Percentiles rank a stretch among this genome's conserved stretches.
phyloP scores from a whole-genome alignment of 2,329 filamentous ascomycete species.

The Xylariaceae sp. region DNA sequence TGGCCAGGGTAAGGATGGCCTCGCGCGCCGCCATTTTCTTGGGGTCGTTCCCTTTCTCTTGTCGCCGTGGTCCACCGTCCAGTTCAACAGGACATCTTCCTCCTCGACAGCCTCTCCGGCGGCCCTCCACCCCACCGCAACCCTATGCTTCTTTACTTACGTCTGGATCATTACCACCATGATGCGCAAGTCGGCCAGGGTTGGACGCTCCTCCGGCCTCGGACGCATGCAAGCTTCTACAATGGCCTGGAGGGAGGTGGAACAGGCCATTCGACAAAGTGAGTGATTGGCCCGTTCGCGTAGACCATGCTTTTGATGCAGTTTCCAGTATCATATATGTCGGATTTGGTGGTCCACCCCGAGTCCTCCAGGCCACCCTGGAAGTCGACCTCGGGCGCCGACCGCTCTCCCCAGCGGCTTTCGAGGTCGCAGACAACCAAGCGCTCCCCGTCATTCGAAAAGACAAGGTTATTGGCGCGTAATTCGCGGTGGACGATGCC shows the following conservation, averaged over 20 bases:
- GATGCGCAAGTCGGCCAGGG: slow-evolving; percentile 2
- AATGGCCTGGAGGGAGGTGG: slow-evolving; percentile 9
- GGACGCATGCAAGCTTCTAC: slow-evolving; percentile 6
- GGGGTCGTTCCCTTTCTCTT: slow-evolving; percentile 4
- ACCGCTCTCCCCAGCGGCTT: slow-evolving; percentile 18
- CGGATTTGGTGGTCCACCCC: slow-evolving; percentile 13
- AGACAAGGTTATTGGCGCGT: slow-evolving; percentile 17
- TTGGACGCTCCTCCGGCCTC: slow-evolving; percentile 3
- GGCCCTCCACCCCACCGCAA: too few relatives aligned
- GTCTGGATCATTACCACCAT: not conserved
- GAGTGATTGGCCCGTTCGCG: slow-evolving; percentile 18
- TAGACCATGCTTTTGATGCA: slow-evolving; percentile 21
- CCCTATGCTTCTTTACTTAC: not conserved
- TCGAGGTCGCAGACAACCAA: slow-evolving; percentile 21
- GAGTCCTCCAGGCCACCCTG: slow-evolving; percentile 9
- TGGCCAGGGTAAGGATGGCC: slow-evolving; percentile 5
- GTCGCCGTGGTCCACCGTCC: slow-evolving; percentile 8
- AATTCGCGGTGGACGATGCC: slow-evolving; percentile 22
- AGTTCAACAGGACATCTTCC: slow-evolving; percentile 8
- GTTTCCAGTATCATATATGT: slow-evolving; percentile 20
- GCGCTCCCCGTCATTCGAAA: slow-evolving; percentile 10
- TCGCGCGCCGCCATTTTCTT: slow-evolving; percentile 3
- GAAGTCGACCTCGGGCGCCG: slow-evolving; percentile 16
- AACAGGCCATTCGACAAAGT: slow-evolving; percentile 20
- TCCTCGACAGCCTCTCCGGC: slow-evolving; percentile 4